Evolutionary conservation across 352 stramenopile species (phyloP), one percentile per base, ranked within the genome.

Genomic region (Phytopythium helicoides): DNA sequence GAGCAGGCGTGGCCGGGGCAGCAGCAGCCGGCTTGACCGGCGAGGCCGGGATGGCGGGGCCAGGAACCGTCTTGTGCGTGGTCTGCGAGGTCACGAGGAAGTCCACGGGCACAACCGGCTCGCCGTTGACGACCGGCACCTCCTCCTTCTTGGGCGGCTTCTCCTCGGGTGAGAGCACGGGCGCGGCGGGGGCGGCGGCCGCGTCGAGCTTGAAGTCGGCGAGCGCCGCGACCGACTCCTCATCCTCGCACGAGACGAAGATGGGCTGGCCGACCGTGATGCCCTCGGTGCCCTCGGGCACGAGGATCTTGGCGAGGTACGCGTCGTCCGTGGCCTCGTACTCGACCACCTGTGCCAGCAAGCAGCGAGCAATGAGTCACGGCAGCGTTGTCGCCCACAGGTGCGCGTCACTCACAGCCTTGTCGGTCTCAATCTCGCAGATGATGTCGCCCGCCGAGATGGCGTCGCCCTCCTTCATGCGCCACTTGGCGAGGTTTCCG

Each of bases 391-490:
- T n/a, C 28, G 38, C 19, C 18, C 45, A 7, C 28, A 47, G 18
- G 14, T 2, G 18, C 36, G 1, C 1, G 19, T 9, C n/a, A 62
- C 66, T 31, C 49, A 76, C 96, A 12, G 97, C 97, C 82, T 99
- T 99, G 81, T 99, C 97, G 2, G 97, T 99, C 74, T 99, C 97
- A 53, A 99, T 97, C 59, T 98, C 83, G 69, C 92, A 98, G 52
- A 99, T 87, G 31, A 98, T 91, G 67, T 98, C 93, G 23, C 96
- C 96, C 0, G 96, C 88, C 21, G 59, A 71, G 69, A 99, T 98
- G 25, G 72, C 73, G 35, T 97, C 88, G 26, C 96, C 97, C 56
- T 97, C 91, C 69, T 96, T 94, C 52, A 83, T 53, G 63, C 92
- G 93, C 96, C 96, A 99, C 70, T 94, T 94, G 38, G 95, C 85